Conservation (phyloP, 768 basidiomycete species). For the Lentinula detonsa region DNA sequence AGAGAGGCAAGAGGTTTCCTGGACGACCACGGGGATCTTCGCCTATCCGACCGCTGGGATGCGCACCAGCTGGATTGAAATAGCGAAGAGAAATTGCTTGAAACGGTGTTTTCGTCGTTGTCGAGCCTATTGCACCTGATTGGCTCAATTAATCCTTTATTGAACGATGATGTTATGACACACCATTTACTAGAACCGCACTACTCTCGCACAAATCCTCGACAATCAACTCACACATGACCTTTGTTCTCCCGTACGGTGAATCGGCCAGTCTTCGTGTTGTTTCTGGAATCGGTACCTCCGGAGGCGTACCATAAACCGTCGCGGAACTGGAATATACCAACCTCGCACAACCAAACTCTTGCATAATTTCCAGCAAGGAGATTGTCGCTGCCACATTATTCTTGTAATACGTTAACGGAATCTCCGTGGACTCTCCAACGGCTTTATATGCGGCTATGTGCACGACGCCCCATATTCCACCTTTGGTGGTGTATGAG, state of each 20-base stretch:
- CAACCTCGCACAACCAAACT: slow-evolving; percentile 76
- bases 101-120: slow-evolving; percentile 71
- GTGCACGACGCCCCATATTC: slow-evolving; percentile 96
- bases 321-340: slow-evolving; percentile 99
- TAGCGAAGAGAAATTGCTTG: slow-evolving; percentile 85
- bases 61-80: slow-evolving; percentile 99
- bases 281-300: slow-evolving; percentile 90
- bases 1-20: slow-evolving; percentile 87
- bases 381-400: slow-evolving; percentile 88
- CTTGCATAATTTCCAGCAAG: slow-evolving; percentile 81
- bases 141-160: no score
- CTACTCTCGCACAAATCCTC: slow-evolving; percentile 62
- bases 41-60: slow-evolving; percentile 91
- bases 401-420: slow-evolving; percentile 88
- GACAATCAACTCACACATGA: slow-evolving; percentile 87
- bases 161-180: slow-evolving; percentile 17
- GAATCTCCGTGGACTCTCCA: slow-evolving; percentile 92
- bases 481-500: slow-evolving; percentile 77
- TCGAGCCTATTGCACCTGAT: slow-evolving; percentile 39
- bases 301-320: slow-evolving; percentile 91
- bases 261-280: slow-evolving; percentile 85
- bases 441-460: slow-evolving; percentile 98
- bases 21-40: slow-evolving; percentile 97
- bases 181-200: slow-evolving; percentile 35
- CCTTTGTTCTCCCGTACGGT: slow-evolving; percentile 94